Evolutionary conservation across 805 yeast genomes (phyloP), one percentile per base, ranked within the genome.

Genomic region (Ogataea kodamae): DNA sequence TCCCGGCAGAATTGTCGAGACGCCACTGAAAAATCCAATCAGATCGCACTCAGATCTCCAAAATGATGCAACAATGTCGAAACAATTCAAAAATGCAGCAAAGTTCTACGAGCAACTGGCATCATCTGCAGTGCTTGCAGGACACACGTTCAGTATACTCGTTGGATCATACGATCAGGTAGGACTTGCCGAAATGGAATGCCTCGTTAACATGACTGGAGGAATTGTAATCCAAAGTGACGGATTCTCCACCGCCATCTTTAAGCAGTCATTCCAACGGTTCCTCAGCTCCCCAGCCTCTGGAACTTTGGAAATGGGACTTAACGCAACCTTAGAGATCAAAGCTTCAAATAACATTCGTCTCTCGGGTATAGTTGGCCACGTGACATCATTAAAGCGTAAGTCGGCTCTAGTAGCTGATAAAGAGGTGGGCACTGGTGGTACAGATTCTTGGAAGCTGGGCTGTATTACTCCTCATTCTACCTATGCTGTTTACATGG

Each of bases 121-220:
- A 3, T 60, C 63, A 16, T 52, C 50, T 11, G 62, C 75, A 14
- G 67, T 76, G 0, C 43, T 59, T 4, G 65, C 68, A 42, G 83
- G 84, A 1, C 70, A 75, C 34, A 62, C 77, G 5, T 62, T 78
- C 28, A 74, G 76, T 47, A 53, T 78, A 13, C 77, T 78, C 43
- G 69, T 76, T 37, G 86, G 86, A 10, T 68, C 80, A 9, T 78
- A 78, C 52, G 86, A 79, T 54, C 87, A 79, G 54, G 68, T 77
- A 26, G 87, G 87, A 1, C 59, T 79, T 19, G 71, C 61, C 42
- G 87, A 79, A 52, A 80, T 79, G 86, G 78, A 74, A 39, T 62
- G 68, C 10, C 55, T 78, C 8, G 62, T 75, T 31, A 65, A 68
- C 47, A 65, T 65, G 38, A 77, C 84, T 8, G 86, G 86, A 17